Evolutionary conservation across 768 basidiomycete species (phyloP), one percentile per base, ranked within the genome.

Genomic region (Trametes cinnabarina): DNA sequence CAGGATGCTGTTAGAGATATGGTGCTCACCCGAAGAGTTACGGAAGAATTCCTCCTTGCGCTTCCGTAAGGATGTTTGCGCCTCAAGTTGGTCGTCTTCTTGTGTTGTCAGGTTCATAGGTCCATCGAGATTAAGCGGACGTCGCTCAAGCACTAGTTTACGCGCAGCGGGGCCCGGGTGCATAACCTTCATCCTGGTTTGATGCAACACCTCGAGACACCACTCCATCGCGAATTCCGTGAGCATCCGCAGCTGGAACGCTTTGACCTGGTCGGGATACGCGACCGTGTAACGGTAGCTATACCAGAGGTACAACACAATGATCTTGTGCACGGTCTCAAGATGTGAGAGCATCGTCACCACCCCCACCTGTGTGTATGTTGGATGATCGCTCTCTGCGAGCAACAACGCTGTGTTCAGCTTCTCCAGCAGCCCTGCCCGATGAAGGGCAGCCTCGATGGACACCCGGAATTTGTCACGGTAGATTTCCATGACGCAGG

Each of bases 301-400:
- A 62, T 94, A 77, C 96, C 96, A 99, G 47, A 93, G 75, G 72
- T 98, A 98, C 20, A 88, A 64, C 14, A 87, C 85, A 26, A 92
- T 65, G 28, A 83, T 73, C 65, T 87, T 88, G 73, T 99, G 94
- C 58, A 92, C 72, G 5, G 79, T 76, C 71, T 98, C 95, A 44
- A 98, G 71, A 15, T 47, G 50, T 37, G 20, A 26, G 63, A 68
- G 65, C 39, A 63, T 34, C 11, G 42, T n/a, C 28, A 50, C 49
- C 12, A 62, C 51, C 25, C 25, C 52, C 28, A 26, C 41, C 14
- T 35, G 43, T 25, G 47, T 40, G 22, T 57, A 35, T 11, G 12
- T 12, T 1, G 6, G 1, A 10, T 23, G n/a, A 14, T 49, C 58
- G 47, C 55, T 51, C 40, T 73, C 52, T 62, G 77, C 73, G 51